Evolutionary conservation across 805 yeast species (phyloP), one percentile per base, ranked within the genome.

Genomic region (Lipomyces starkeyi): DNA sequence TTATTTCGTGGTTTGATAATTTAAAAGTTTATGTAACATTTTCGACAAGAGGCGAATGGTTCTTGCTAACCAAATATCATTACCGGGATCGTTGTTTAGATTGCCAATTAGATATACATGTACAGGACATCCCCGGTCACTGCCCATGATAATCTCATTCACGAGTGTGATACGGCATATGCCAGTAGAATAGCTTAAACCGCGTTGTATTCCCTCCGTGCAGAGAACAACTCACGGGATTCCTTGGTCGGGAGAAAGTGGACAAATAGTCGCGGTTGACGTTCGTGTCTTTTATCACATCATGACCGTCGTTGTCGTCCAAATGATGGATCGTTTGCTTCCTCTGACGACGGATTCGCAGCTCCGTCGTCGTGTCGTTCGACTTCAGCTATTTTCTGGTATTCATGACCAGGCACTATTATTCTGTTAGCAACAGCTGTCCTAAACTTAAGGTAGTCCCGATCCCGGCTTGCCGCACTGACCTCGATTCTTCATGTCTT

Each of bases 331-430:
- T 68, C 71, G 55, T 68, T 68, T 11, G 37, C 60, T 53, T 68
- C 71, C 57, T 68, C 71, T 11, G 68, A 64, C 20, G 71, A 66
- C 14, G 71, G 71, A 47, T 63, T 66, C 43, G 71, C 65, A n/a
- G 71, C 71, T 1, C 71, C 71, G 43, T 63, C 71, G 43, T 57
- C 25, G 29, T 63, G 71, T 5, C 57, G 32, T 58, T 68, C 71
- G 9, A 66, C 69, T 55, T 68, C 71, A 17, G 71, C 68, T 29
- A 68, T 68, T 58, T 63, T 65, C 52, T 68, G 71, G 57, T 61
- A 68, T 9, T 37, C 61, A 32, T 68, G 71, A 8, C 65, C 65
- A 43, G 49, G 49, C 22, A 43, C 49, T 43, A 43, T 43, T n/a
- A n/a, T 17, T n/a, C 22, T n/a, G 20, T 43, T 43, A 43, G 49